Conservation (phyloP, 75 land plant genomes). For the Chamaecyparis obtusa region DNA sequence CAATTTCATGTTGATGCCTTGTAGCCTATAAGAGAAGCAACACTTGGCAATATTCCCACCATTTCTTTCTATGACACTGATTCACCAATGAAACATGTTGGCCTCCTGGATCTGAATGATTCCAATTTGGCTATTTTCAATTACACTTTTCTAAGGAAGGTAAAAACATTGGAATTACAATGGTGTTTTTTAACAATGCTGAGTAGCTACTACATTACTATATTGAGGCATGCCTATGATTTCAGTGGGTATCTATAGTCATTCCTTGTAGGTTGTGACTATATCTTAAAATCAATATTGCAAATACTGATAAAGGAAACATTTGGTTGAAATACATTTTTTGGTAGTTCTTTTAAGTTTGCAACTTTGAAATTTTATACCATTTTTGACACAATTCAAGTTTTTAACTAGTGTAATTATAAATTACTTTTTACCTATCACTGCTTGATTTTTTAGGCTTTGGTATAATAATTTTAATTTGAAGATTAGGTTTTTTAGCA, state of each 20-base stretch:
- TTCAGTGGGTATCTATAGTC: background rate
- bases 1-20: constrained; percentile 2
- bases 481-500: background rate
- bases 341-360: background rate
- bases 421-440: background rate
- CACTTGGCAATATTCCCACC: constrained; percentile 69
- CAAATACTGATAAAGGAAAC: background rate
- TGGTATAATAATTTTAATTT: background rate
- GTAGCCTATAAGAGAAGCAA: constrained; percentile 75
- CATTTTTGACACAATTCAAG: background rate
- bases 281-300: background rate
- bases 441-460: background rate
- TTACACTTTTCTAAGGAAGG: background rate
- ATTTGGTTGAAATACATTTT: background rate
- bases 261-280: background rate
- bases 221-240: background rate
- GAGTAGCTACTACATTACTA: background rate
- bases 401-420: background rate
- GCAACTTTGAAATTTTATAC: background rate
- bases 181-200: background rate
- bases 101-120: background rate
- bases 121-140: background rate
- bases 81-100: constrained; percentile 73
- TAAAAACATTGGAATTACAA: background rate
- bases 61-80: constrained; percentile 82